Conservation (phyloP, 371 early-diverging fungal species). For the Zancudomyces culisetae region DNA sequence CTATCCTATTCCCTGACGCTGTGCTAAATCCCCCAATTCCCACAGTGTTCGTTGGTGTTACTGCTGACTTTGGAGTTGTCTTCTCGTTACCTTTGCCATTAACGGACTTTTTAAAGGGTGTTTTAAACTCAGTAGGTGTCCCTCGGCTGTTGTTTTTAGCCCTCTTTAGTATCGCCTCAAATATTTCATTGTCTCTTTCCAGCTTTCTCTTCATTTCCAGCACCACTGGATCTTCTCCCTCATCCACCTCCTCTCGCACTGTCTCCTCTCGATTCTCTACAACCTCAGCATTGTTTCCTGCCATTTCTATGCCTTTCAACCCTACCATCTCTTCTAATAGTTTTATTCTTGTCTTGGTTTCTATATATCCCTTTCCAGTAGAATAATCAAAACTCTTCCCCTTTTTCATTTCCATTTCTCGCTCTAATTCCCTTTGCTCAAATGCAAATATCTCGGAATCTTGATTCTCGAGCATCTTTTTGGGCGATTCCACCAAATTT, state of each 20-base stretch:
- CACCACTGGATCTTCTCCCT: neutral
- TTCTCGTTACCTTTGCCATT: neutral
- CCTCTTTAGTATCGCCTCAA: slow-evolving; percentile 1
- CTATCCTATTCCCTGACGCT: neutral
- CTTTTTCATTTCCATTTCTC: no score
- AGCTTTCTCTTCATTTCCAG: neutral
- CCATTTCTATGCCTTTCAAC: neutral
- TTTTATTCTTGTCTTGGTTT: neutral
- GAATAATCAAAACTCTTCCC: neutral
- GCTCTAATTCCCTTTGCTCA: no score
- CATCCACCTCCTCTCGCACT: no score
- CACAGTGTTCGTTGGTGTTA: neutral
- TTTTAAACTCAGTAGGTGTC: neutral
- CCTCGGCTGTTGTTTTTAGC: neutral
- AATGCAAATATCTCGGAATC: no score
- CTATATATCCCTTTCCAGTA: neutral
- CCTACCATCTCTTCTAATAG: neutral
- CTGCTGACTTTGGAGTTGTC: neutral
- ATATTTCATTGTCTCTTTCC: slow-evolving; percentile 1
- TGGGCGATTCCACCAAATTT: neutral
- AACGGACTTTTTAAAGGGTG: neutral
- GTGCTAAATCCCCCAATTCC: neutral
- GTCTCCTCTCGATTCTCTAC: no score
- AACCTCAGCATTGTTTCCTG: neutral
- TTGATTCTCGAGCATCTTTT: neutral